A percentile compares a stretch with the other conserved stretches of the same genome.
These are phyloP conservation scores for Cladophialophora immunda DNA, from an alignment of 2,329 filamentous ascomycete species.

Conservation along the genomic window DNA sequence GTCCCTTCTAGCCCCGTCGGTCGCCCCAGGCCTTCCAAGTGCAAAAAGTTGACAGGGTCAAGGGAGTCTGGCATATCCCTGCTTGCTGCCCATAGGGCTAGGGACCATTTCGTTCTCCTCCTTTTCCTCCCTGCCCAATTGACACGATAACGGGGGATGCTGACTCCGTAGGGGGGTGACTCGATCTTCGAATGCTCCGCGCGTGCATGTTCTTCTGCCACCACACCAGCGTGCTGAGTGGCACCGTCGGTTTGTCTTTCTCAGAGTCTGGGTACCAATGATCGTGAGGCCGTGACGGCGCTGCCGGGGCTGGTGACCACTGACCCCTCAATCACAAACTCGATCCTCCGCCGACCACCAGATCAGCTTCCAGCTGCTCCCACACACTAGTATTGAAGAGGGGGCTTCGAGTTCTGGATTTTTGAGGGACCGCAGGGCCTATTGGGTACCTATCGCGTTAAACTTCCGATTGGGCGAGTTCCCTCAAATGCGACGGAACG, in stretches of 20 bases:
- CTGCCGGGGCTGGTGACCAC: neutral
- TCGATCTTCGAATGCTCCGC: neutral
- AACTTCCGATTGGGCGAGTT: slow-evolving; percentile 1
- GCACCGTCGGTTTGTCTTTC: neutral
- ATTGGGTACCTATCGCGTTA: neutral
- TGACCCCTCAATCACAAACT: slow-evolving; percentile 1
- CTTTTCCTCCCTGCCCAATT: neutral
- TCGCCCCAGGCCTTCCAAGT: neutral
- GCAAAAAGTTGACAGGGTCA: neutral
- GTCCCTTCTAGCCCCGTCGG: slow-evolving; percentile 4
- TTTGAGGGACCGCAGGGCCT: neutral
- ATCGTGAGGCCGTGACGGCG: neutral
- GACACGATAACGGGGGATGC: neutral
- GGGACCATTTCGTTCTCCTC: neutral
- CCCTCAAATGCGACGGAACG: neutral
- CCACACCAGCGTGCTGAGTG: neutral
- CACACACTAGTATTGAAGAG: neutral
- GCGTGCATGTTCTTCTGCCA: neutral
- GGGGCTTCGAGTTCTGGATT: slow-evolving; percentile 2
- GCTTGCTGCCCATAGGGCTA: neutral
- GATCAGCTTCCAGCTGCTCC: neutral
- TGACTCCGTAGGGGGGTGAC: neutral
- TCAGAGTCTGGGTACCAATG: neutral
- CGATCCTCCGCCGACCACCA: neutral
- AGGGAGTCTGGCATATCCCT: slow-evolving; percentile 3